Conservation (phyloP, 257 asterid genomes). For the Hygrophila difformis region DNA sequence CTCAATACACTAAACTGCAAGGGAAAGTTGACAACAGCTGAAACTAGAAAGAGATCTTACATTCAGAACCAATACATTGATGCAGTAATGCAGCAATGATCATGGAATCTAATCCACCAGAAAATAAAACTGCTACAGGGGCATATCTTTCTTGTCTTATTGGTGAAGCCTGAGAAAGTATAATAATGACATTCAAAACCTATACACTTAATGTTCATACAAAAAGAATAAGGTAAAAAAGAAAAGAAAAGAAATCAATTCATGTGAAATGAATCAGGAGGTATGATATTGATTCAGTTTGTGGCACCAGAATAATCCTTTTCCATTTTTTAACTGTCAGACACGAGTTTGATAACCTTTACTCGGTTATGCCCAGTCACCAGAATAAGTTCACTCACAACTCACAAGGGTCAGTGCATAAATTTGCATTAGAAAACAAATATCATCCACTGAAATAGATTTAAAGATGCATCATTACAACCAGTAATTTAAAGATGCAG, state of each 20-base stretch:
- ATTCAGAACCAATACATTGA: conserved; percentile 66
- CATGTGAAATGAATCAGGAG: background rate
- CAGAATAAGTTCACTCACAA: no score
- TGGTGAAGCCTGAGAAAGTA: conserved; percentile 32
- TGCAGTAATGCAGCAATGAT: conserved; percentile 79
- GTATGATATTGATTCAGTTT: background rate
- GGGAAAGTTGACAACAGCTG: conserved; percentile 9
- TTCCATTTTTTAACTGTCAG: background rate
- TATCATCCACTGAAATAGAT: no score
- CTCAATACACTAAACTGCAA: conserved; percentile 1
- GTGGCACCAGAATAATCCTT: background rate
- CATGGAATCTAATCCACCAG: conserved; percentile 98
- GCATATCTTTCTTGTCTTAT: conserved; percentile 28
- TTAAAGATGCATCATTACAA: no score
- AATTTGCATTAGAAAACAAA: no score
- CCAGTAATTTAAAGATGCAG: conserved; percentile 6
- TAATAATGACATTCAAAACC: conserved; percentile 3
- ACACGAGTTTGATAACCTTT: no score
- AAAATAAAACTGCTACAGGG: conserved; percentile 90
- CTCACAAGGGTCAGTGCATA: no score
- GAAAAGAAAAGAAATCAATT: background rate
- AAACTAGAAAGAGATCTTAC: conserved; percentile 34
- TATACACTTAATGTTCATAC: no score
- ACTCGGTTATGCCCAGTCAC: no score
- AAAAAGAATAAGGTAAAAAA: no score